Evolutionary conservation across 1,139 yeast species (phyloP).

Genomic region (Geotrichum aggregatum): DNA sequence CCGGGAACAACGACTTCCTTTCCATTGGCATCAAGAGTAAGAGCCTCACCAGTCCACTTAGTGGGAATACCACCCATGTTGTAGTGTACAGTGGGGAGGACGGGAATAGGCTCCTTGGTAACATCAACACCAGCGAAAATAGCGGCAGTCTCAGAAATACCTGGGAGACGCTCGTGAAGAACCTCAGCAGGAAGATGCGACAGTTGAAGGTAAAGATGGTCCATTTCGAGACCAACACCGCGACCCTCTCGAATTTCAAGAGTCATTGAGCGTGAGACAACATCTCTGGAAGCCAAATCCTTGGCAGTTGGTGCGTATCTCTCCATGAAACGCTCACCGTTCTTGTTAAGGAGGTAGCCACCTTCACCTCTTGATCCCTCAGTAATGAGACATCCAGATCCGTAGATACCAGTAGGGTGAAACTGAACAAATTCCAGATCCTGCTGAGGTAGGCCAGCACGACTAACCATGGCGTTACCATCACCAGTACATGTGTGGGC

Average conservation of each 20-base stretch:
- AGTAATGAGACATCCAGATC: conserved; percentile 96
- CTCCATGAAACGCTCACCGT: conserved; percentile 99
- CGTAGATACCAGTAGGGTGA: conserved; percentile 99
- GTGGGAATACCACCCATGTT: conserved; percentile 99
- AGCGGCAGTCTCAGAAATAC: conserved; percentile 97
- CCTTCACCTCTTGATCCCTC: conserved; percentile 99
- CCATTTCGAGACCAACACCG: conserved; percentile 96
- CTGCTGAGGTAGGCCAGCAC: conserved; percentile 97
- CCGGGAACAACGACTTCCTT: conserved; percentile 92
- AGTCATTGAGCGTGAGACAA: conserved; percentile 95
- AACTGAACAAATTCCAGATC: conserved; percentile 97
- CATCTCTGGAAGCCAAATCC: conserved; percentile 97
- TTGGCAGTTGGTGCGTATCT: conserved; percentile 98
- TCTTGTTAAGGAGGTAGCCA: conserved; percentile 91
- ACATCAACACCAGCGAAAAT: conserved; percentile 99
- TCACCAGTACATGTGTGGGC: conserved; percentile 99
- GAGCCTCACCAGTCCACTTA: conserved; percentile 92
- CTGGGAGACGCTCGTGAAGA: conserved; percentile 93
- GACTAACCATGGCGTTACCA: conserved; percentile 95
- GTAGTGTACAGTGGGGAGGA: conserved; percentile 96
- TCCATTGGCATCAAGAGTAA: conserved; percentile 80
- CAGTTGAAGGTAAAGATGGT: conserved; percentile 92
- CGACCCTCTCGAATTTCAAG: conserved; percentile 98
- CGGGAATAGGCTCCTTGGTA: conserved; percentile 98
- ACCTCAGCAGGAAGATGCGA: conserved; percentile 91